Evolutionary conservation across 495 filamentous ascomycete species (phyloP), one percentile per base, ranked within the genome.

Genomic region (Aspergillus bertholletiae): DNA sequence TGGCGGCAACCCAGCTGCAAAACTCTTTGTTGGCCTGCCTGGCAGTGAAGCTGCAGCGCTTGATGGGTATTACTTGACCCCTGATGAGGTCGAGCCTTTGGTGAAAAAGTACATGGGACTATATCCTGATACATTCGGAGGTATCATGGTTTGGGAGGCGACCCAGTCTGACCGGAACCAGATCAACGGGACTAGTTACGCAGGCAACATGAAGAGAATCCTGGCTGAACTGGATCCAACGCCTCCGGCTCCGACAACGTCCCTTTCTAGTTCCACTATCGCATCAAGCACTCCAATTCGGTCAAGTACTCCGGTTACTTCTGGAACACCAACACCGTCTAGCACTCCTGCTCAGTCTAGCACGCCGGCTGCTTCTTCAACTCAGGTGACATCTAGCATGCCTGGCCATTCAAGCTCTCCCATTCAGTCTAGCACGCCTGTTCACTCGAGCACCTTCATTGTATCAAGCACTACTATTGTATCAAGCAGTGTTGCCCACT

Each of bases 71-170:
- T 85, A 83, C 59, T 59, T 86, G 11, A 67, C 69, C 1, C 74
- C 78, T 0, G 58, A 60, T 0, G 77, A 86, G 53, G 79, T 74
- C 17, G 60, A 68, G 32, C 59, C 63, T 17, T 51, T 90, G 46
- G 70, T 86, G 24, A 51, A 69, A 1, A 67, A 72, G 32, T 84
- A 81, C 61, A 74, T 79, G 57, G 69, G 59, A 20, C 57, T 69
- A n/a, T 77, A 79, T 53, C 69, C 77, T 1, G 46, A 71, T 5
- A 73, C 69, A 5, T 90, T 90, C 55, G 87, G 85, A 48, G 88
- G 88, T 66, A 74, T 89, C 15, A 85, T 88, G 80, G 59, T 91
- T 8, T 90, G 85, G 84, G 88, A 90, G 37, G 86, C 87, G 6
- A 84, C 83, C 0, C 69, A 71, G 2, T 74, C 77, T 0, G 64